These are phyloP conservation scores for Aureobasidium sp. DNA, from an alignment of 2,329 filamentous ascomycete genomes.

Conservation along the genomic window DNA sequence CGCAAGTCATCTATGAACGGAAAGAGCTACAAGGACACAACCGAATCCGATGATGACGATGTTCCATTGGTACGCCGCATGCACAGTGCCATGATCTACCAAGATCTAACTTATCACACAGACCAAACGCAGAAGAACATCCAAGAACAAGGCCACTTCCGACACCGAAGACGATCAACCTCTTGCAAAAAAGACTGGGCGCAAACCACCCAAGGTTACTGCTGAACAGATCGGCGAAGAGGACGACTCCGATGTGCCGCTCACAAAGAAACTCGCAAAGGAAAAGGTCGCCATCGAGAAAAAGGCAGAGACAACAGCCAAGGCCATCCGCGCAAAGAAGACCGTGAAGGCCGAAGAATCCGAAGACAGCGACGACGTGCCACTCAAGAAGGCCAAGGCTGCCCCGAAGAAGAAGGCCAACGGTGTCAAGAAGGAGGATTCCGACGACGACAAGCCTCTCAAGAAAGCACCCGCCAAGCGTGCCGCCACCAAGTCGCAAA, in stretches of 20 bases:
- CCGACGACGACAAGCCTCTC: slow-evolving; percentile 38
- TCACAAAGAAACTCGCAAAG: slow-evolving; percentile 57
- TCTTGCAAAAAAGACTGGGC: slow-evolving; percentile 42
- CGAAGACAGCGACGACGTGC: slow-evolving; percentile 63
- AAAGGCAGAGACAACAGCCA: slow-evolving; percentile 56
- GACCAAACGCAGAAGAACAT: slow-evolving; percentile 76
- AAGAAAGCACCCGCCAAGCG: slow-evolving; percentile 35
- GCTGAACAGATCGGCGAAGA: slow-evolving; percentile 50
- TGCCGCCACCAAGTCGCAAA: slow-evolving; percentile 46
- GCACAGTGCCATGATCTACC: not conserved
- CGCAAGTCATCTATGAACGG: slow-evolving; percentile 49
- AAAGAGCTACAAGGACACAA: slow-evolving; percentile 69
- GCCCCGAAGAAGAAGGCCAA: slow-evolving; percentile 42
- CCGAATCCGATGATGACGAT: slow-evolving; percentile 49
- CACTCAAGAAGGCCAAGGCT: slow-evolving; percentile 54
- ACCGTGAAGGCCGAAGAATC: slow-evolving; percentile 52
- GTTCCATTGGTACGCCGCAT: slow-evolving; percentile 63
- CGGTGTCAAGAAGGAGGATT: slow-evolving; percentile 37
- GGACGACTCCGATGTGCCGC: slow-evolving; percentile 51
- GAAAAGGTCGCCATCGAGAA: slow-evolving; percentile 80
- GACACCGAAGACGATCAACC: slow-evolving; percentile 65
- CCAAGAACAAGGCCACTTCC: slow-evolving; percentile 46
- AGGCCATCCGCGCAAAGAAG: slow-evolving; percentile 45
- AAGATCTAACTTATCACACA: slow-evolving; percentile 33
- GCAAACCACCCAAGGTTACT: slow-evolving; percentile 47